phyloP scores from a whole-genome alignment of 2,329 filamentous ascomycete species.

The Microdochium nivale region DNA sequence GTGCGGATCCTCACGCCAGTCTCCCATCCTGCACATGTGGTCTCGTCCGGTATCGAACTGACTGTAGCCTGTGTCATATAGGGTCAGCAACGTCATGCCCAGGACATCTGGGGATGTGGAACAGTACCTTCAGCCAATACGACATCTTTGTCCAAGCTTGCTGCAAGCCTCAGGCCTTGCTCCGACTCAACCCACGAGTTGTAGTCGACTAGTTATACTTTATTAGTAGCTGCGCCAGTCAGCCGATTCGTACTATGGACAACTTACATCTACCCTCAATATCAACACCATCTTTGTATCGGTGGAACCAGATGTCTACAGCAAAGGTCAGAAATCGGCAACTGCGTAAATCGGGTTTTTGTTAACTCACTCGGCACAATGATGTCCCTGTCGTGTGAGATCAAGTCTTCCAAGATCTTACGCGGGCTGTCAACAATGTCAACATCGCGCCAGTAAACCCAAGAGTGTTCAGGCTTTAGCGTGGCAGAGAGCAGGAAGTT shows the following conservation, averaged over 20 bases:
- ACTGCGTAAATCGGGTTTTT: neutral
- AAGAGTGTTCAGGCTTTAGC: slow-evolving; percentile 87
- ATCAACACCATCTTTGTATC: slow-evolving; percentile 70
- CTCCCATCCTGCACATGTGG: slow-evolving; percentile 85
- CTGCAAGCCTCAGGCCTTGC: slow-evolving; percentile 67
- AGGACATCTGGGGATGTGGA: neutral
- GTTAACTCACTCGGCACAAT: slow-evolving; percentile 77
- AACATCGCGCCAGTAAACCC: slow-evolving; percentile 98
- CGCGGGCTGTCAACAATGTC: slow-evolving; percentile 88
- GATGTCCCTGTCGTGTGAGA: slow-evolving; percentile 86
- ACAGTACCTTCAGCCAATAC: slow-evolving; percentile 78
- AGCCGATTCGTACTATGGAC: no score
- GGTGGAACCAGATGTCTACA: slow-evolving; percentile 92
- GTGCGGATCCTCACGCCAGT: slow-evolving; percentile 88
- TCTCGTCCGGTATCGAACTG: slow-evolving; percentile 84
- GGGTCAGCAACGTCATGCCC: slow-evolving; percentile 7
- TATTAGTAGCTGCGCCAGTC: slow-evolving; percentile 9
- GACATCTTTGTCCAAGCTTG: slow-evolving; percentile 66
- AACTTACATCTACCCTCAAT: slow-evolving; percentile 88
- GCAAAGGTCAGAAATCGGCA: slow-evolving; percentile 4
- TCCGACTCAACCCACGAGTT: slow-evolving; percentile 98
- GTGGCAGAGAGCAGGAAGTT: slow-evolving; percentile 85
- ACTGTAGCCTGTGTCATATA: slow-evolving; percentile 63
- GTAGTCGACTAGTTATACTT: slow-evolving; percentile 66
- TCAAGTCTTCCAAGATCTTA: slow-evolving; percentile 88